phyloP scores from a whole-genome alignment of 177 flowering plant genomes.

The Vitis hybrid region DNA sequence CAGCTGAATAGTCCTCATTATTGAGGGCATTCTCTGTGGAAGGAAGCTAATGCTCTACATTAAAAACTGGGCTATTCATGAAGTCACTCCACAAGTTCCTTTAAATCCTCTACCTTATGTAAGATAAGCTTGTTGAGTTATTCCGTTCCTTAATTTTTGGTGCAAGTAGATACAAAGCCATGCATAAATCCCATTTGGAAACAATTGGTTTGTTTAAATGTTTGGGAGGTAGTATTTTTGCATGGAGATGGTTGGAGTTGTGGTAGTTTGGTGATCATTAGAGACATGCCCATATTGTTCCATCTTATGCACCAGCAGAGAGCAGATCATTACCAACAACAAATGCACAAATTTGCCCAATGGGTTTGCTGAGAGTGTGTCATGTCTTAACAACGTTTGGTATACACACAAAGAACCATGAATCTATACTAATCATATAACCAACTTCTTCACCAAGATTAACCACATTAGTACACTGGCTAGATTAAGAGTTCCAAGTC shows the following conservation, averaged over 20 bases:
- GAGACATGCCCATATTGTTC: conserved; percentile 16
- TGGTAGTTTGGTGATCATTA: conserved; percentile 42
- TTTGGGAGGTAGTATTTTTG: conserved; percentile 1
- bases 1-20: no score
- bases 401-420: conserved; percentile 2
- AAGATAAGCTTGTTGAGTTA: no score
- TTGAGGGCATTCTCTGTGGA: no score
- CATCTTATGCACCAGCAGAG: no score
- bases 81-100: no score
- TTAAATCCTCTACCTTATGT: no score
- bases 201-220: conserved; percentile 39
- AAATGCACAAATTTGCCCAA: no score
- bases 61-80: no score
- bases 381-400: conserved; percentile 1
- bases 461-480: not conserved
- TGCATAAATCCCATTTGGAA: conserved; percentile 51
- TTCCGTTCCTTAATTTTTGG: no score
- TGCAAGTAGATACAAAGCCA: conserved; percentile 49
- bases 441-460: not conserved
- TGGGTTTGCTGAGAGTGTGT: no score
- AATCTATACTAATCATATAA: not conserved
- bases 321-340: no score
- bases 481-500: not conserved
- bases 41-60: no score
- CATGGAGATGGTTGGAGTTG: conserved; percentile 53